Conservation (phyloP, 2,329 filamentous ascomycete genomes). For the Allantophomopsis cytisporea region DNA sequence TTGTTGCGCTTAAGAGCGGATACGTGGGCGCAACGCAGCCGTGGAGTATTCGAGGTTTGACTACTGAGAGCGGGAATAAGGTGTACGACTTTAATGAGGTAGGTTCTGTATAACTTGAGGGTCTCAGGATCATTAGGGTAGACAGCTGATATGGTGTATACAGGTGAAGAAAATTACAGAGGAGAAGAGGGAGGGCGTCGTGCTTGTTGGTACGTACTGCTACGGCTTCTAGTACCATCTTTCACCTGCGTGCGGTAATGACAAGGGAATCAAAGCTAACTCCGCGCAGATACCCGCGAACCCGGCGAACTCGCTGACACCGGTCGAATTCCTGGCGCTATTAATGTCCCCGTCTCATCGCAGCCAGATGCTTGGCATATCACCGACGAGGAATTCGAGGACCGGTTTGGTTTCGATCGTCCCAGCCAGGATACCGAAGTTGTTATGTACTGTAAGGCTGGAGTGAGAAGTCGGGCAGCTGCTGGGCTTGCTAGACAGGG, state of each 20-base stretch:
- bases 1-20: not conserved
- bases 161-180: not conserved
- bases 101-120: not conserved
- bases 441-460: conserved; percentile 89
- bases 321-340: conserved; percentile 64
- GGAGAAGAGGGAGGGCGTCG: not conserved
- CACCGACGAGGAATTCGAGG: conserved; percentile 64
- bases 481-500: conserved; percentile 63
- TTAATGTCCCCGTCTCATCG: conserved; percentile 71
- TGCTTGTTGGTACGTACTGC: not conserved
- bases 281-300: conserved; percentile 52
- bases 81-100: not conserved
- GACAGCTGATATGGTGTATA: not conserved
- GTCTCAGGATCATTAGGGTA: not conserved
- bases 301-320: conserved; percentile 48
- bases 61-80: not conserved
- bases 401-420: conserved; percentile 65
- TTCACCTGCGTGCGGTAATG: not conserved
- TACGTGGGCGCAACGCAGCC: not conserved
- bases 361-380: conserved; percentile 72
- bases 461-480: conserved; percentile 68
- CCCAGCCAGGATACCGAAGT: conserved; percentile 44
- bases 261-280: not conserved
- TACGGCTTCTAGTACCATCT: not conserved
- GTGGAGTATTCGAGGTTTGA: not conserved